These are phyloP conservation scores for Plasmodium berghei DNA, from an alignment of 169 alveolate genomes.

Conservation along the genomic window DNA sequence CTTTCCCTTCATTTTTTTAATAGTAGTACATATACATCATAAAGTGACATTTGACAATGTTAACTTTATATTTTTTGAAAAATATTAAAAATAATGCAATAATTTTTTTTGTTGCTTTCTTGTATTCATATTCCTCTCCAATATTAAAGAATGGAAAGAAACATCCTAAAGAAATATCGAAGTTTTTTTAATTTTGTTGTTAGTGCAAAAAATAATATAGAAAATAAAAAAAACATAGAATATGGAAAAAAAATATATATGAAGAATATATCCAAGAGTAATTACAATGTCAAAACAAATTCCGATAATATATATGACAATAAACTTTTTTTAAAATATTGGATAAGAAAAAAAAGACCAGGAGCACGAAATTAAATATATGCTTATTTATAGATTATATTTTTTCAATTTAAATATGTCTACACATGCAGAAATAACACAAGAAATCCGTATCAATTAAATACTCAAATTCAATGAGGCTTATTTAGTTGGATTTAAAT, in stretches of 20 bases:
- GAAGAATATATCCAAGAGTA: slow-evolving; percentile 63
- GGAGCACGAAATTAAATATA: slow-evolving; percentile 63
- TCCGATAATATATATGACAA: slow-evolving; percentile 41
- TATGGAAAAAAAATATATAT: slow-evolving; percentile 25
- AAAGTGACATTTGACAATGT: too few species aligned
- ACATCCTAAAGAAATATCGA: slow-evolving; percentile 43
- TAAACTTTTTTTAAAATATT: slow-evolving; percentile 70
- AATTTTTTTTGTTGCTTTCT: neutral
- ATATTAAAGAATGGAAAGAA: slow-evolving; percentile 49
- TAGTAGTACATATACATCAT: too few species aligned
- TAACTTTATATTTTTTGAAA: too few species aligned
- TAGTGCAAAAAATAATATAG: slow-evolving; percentile 34
- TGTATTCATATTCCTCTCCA: neutral
- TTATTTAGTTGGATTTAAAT: too few species aligned
- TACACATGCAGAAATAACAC: too few species aligned
- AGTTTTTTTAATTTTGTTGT: slow-evolving; percentile 61
- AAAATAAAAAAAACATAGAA: slow-evolving; percentile 44
- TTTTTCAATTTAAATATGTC: neutral
- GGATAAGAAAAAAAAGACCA: slow-evolving; percentile 75
- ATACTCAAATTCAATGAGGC: too few species aligned
- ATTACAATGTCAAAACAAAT: slow-evolving; percentile 66
- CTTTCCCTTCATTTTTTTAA: too few species aligned
- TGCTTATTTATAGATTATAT: neutral
- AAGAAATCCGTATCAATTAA: too few species aligned
- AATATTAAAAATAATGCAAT: too few species aligned